Evolutionary conservation across 1,284 basidiomycete genomes (phyloP).

Genomic region (Marasmius fiardii): DNA sequence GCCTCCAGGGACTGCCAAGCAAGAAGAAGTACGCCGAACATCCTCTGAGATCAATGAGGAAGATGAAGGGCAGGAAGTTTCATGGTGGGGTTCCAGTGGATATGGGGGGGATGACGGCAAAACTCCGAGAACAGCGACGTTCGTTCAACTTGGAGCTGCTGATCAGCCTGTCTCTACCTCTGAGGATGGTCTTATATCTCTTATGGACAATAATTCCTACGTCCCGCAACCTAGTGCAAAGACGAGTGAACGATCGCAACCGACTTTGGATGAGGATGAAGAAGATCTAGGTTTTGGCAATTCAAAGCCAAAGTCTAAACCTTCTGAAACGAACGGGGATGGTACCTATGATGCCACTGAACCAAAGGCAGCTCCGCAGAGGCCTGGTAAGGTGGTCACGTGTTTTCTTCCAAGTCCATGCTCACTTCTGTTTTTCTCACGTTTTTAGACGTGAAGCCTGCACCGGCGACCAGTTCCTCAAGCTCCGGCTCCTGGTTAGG

Average conservation of each 20-base stretch:
- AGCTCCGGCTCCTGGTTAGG: constrained; percentile 73
- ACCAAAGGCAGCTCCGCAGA: constrained; percentile 21
- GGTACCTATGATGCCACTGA: constrained; percentile 22
- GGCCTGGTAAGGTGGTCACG: constrained; percentile 31
- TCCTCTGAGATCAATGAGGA: constrained; percentile 28
- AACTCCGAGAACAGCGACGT: constrained; percentile 69
- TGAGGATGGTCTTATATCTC: constrained; percentile 72
- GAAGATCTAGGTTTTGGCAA: constrained; percentile 95
- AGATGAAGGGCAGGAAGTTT: constrained; percentile 36
- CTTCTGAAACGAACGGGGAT: constrained; percentile 25
- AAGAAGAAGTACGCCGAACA: constrained; percentile 30
- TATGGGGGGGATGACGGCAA: constrained; percentile 43
- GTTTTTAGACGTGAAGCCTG: constrained; percentile 27
- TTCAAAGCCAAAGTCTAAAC: constrained; percentile 40
- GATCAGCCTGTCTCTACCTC: constrained; percentile 35
- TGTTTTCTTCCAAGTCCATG: constrained; percentile 18
- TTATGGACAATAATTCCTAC: constrained; percentile 70
- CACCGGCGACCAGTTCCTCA: constrained; percentile 25
- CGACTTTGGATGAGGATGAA: constrained; percentile 54
- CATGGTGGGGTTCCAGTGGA: constrained; percentile 63
- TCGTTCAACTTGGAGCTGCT: constrained; percentile 46
- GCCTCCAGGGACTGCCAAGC: constrained; percentile 25
- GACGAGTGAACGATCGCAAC: constrained; percentile 20
- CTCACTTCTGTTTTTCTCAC: constrained; percentile 1
- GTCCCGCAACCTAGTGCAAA: constrained; percentile 36